phyloP scores from a whole-genome alignment of 2,329 filamentous ascomycete species.

The Lachnellula subtilissima region DNA sequence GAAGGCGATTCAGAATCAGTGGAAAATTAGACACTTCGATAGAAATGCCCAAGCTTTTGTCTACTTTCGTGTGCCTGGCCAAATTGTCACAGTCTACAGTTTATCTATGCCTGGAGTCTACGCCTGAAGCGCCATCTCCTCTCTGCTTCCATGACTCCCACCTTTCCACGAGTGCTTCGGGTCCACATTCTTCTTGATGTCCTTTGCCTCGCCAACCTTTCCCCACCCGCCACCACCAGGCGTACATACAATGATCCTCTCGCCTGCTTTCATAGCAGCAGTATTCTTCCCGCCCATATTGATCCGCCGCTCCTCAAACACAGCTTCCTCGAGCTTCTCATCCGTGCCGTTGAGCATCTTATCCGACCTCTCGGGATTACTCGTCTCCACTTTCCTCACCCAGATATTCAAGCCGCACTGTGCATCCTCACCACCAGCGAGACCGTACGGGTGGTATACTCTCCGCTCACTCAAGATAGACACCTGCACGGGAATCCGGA shows the following conservation, averaged over 20 bases:
- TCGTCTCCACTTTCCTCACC: slow-evolving; percentile 67
- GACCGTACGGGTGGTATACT: slow-evolving; percentile 74
- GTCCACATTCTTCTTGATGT: slow-evolving; percentile 49
- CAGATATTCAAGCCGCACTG: slow-evolving; percentile 80
- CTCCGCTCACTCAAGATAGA: slow-evolving; percentile 74
- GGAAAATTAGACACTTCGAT: no score
- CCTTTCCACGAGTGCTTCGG: slow-evolving; percentile 54
- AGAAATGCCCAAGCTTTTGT: neutral
- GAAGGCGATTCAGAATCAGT: no score
- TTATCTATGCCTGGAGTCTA: slow-evolving; percentile 22
- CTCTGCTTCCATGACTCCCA: slow-evolving; percentile 52
- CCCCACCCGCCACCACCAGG: slow-evolving; percentile 80
- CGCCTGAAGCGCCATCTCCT: slow-evolving; percentile 55
- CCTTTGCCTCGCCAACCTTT: slow-evolving; percentile 51
- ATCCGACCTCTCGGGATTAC: slow-evolving; percentile 44
- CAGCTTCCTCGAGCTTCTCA: slow-evolving; percentile 33
- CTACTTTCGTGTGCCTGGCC: neutral
- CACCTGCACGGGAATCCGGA: slow-evolving; percentile 70
- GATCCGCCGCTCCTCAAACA: slow-evolving; percentile 56
- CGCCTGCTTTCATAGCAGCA: slow-evolving; percentile 69
- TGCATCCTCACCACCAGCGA: slow-evolving; percentile 77
- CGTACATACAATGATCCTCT: slow-evolving; percentile 72
- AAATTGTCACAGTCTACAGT: neutral
- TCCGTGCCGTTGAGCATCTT: slow-evolving; percentile 28
- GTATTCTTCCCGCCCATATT: slow-evolving; percentile 78